phyloP scores from a whole-genome alignment of 169 alveolate genomes.

The Plasmodium fragile region DNA sequence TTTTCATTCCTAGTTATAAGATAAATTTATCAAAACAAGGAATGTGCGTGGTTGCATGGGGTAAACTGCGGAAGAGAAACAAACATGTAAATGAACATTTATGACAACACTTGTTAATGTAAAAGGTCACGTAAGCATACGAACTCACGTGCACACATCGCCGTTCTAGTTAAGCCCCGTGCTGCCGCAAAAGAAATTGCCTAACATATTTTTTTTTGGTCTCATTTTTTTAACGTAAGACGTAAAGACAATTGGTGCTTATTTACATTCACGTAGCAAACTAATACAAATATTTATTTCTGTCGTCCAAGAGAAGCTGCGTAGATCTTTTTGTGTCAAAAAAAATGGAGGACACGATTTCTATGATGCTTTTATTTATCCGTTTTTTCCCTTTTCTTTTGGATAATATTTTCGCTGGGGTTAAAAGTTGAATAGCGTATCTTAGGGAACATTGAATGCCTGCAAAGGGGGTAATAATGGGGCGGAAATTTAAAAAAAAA shows the following conservation, averaged over 20 bases:
- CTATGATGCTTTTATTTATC: constrained; percentile 92
- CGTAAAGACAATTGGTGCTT: not conserved
- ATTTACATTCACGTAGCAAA: not conserved
- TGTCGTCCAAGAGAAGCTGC: constrained; percentile 91
- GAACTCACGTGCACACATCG: not conserved
- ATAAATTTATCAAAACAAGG: not conserved
- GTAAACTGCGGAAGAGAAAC: not conserved
- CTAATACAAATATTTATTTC: constrained; percentile 72
- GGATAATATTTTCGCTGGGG: constrained; percentile 96
- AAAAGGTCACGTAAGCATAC: not conserved
- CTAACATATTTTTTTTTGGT: not conserved
- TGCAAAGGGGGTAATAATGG: constrained; percentile 11
- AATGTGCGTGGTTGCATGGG: not conserved
- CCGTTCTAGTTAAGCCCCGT: not conserved
- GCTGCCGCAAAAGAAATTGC: not conserved
- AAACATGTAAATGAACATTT: not conserved
- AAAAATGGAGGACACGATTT: constrained; percentile 93
- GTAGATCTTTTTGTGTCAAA: constrained; percentile 97
- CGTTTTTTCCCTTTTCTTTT: constrained; percentile 90
- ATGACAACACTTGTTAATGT: not conserved
- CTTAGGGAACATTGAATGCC: constrained; percentile 67
- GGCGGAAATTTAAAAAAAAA: constrained; percentile 88
- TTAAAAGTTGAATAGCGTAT: constrained; percentile 93
- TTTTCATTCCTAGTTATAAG: not conserved
- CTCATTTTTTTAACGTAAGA: not conserved